Conservation (phyloP, 139 green algal genomes). For the Asterochloris sp. region DNA sequence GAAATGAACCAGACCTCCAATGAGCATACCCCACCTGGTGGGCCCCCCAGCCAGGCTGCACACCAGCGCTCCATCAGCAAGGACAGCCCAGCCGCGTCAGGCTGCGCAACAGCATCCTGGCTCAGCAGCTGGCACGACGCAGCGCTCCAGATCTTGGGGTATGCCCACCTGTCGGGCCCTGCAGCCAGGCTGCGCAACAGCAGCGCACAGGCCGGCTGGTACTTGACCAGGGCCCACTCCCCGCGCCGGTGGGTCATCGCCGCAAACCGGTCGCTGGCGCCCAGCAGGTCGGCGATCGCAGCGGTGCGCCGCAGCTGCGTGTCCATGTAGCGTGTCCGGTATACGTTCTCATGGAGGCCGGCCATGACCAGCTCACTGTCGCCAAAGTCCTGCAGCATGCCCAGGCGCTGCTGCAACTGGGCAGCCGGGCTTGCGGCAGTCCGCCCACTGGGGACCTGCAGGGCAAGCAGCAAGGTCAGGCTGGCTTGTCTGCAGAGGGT, state of each 20-base stretch:
- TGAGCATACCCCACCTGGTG: too few relatives aligned
- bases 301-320: conserved; percentile 54
- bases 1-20: too few relatives aligned
- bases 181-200: conserved; percentile 20
- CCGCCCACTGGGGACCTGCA: too few relatives aligned
- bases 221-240: conserved; percentile 49
- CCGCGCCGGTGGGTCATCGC: conserved; percentile 25
- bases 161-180: conserved; percentile 33
- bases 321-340: conserved; percentile 58
- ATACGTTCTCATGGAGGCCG: conserved; percentile 57
- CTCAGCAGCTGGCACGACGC: too few relatives aligned
- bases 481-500: too few relatives aligned
- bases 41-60: too few relatives aligned
- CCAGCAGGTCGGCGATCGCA: conserved; percentile 43
- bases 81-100: too few relatives aligned
- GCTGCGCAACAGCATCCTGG: too few relatives aligned
- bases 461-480: too few relatives aligned
- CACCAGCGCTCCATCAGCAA: too few relatives aligned
- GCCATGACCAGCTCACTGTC: conserved; percentile 72
- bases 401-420: conserved; percentile 44
- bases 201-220: conserved; percentile 53
- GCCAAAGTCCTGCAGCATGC: conserved; percentile 64
- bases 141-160: background rate
- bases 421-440: background rate
- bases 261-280: conserved; percentile 51